These are phyloP conservation scores for Aspergillus fijiensis DNA, from an alignment of 2,329 filamentous ascomycete species.

Conservation along the genomic window DNA sequence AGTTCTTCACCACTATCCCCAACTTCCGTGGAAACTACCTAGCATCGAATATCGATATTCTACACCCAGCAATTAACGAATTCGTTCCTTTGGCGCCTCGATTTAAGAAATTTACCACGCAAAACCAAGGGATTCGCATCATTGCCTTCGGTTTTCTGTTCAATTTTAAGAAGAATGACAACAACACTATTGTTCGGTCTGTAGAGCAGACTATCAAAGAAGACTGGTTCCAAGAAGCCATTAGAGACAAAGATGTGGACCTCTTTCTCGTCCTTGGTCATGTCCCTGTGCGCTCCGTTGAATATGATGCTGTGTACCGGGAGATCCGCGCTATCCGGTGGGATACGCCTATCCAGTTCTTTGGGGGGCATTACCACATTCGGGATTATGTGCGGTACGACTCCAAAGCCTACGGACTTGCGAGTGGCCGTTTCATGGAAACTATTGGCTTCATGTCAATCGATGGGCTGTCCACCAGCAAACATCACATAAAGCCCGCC, in stretches of 20 bases:
- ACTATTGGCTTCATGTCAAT: conserved; percentile 93
- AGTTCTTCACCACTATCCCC: conserved; percentile 77
- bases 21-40: conserved; percentile 79
- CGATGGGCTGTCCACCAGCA: conserved; percentile 57
- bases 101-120: conserved; percentile 87
- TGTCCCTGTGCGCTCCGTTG: conserved; percentile 75
- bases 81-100: conserved; percentile 74
- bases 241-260: conserved; percentile 76
- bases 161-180: conserved; percentile 85
- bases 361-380: conserved; percentile 87
- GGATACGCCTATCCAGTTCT: conserved; percentile 85
- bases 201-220: conserved; percentile 80
- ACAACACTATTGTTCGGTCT: conserved; percentile 81
- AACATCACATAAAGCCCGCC: conserved; percentile 27
- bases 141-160: conserved; percentile 93
- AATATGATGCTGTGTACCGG: conserved; percentile 74
- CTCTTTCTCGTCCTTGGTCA: conserved; percentile 85
- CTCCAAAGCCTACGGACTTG: conserved; percentile 72
- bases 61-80: conserved; percentile 68
- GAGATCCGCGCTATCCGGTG: conserved; percentile 74
- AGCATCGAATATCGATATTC: conserved; percentile 89
- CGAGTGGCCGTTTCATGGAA: conserved; percentile 90
- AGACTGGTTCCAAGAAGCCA: conserved; percentile 83
- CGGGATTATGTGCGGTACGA: conserved; percentile 82
- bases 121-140: conserved; percentile 79